Conservation (phyloP, 2,329 filamentous ascomycete species). For the Lachnellula arida region DNA sequence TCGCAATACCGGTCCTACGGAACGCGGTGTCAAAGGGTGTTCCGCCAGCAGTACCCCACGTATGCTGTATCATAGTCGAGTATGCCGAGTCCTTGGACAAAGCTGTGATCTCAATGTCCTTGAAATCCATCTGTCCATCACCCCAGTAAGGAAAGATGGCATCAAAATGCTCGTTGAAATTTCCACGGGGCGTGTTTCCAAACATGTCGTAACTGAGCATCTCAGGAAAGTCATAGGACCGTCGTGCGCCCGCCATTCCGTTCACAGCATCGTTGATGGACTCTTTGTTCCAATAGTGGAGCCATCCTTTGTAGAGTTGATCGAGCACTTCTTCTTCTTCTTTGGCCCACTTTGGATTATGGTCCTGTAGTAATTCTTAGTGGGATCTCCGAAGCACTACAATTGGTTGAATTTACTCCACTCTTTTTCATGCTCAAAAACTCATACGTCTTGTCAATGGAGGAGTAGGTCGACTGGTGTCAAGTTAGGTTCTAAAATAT, state of each 20-base stretch:
- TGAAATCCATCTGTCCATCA: constrained; percentile 1
- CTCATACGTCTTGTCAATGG: too few relatives aligned
- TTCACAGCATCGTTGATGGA: constrained; percentile 1
- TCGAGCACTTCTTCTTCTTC: background rate
- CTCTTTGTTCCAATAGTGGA: background rate
- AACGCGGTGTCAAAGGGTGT: constrained; percentile 1
- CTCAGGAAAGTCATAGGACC: constrained; percentile 1
- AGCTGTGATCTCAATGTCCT: background rate
- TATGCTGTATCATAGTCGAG: constrained; percentile 3
- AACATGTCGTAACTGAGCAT: constrained; percentile 4
- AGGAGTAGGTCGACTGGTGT: too few relatives aligned
- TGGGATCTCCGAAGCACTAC: too few relatives aligned
- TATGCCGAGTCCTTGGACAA: background rate
- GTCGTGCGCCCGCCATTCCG: constrained; percentile 1
- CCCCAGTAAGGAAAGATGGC: constrained; percentile 1
- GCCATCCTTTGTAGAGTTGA: background rate
- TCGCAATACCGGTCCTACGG: constrained; percentile 1
- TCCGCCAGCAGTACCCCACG: constrained; percentile 1
- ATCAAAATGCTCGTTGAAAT: constrained; percentile 4
- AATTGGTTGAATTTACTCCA: too few relatives aligned
- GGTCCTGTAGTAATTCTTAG: too few relatives aligned
- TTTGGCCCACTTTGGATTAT: too few relatives aligned
- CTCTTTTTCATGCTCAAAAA: too few relatives aligned
- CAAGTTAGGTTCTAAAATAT: too few relatives aligned
- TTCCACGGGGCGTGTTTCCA: constrained; percentile 1